Base-by-base conservation (phyloP, 441 rosid species). In the Manihot esculenta region DNA sequence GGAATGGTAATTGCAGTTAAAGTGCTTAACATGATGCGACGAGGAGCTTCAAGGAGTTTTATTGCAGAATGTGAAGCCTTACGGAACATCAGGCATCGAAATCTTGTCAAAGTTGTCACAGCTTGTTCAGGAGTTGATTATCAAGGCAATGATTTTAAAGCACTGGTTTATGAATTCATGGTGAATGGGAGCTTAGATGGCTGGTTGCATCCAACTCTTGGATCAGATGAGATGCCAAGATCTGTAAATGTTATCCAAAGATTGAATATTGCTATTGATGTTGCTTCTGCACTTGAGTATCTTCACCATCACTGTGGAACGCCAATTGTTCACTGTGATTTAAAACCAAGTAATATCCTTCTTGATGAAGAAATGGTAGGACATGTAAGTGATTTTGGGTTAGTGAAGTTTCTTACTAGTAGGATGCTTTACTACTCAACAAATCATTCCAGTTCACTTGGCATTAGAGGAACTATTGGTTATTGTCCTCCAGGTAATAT, bases 101-200 rank as follows among this genome's bases (percentile, higher is more conserved):
- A 66, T 51, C 30, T 66, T 7, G 70, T 51, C 17, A 66, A 50
- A 8, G 17, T 66, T 0, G 9, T 66, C 6, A 66, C 70, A 10
- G 59, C 70, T 1, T 66, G 70, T 51, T 66, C 70, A 18, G 30
- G 70, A n/a, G 7, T 51, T 6, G 70, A 66, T 20, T 30, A 50
- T 13, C 30, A 20, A 3, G 70, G 70, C 7, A 50, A 66, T 66
- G 70, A 66, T 35, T 66, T 66, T 11, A 66, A 66, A 21, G 59
- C 70, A 1, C 30, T 66, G 58, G 27, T 66, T 12, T 66, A 66
- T 20, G 70, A 50, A 10, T 66, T 66, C 70, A 66, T 51, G 59
- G 27, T 20, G 6, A 66, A 66, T 33, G 70, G 70, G 2, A 66
- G n/a, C 26, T 33, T 66, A 8, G 47, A 50, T 7, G 59, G 15